phyloP scores from a whole-genome alignment of 768 basidiomycete genomes.

The Clavaria fumosa region DNA sequence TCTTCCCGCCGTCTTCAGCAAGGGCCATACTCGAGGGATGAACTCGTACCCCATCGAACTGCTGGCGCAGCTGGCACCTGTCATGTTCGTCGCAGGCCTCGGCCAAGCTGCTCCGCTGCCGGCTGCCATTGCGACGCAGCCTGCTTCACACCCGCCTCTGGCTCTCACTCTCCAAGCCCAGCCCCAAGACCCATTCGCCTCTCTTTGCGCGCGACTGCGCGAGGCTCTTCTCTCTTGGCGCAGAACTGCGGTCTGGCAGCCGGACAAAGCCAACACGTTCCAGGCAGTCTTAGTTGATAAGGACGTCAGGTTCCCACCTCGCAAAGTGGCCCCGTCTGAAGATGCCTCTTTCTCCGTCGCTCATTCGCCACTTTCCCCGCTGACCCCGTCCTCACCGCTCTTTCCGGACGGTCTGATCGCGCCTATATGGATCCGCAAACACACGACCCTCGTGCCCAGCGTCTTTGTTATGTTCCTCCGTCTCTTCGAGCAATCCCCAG shows the following conservation, averaged over 20 bases:
- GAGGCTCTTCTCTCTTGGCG: constrained; percentile 51
- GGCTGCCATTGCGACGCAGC: constrained; percentile 11
- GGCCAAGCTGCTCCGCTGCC: constrained; percentile 23
- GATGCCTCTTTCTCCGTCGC: constrained; percentile 39
- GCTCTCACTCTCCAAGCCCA: constrained; percentile 13
- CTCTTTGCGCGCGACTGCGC: constrained; percentile 46
- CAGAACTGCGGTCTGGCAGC: constrained; percentile 55
- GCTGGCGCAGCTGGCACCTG: constrained; percentile 74
- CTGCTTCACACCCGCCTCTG: constrained; percentile 12
- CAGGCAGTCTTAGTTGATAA: constrained; percentile 77
- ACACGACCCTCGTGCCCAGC: constrained; percentile 78
- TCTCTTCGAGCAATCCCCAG: constrained; percentile 50
- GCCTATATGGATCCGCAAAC: constrained; percentile 96
- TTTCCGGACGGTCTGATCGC: constrained; percentile 94
- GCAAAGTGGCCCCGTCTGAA: constrained; percentile 52
- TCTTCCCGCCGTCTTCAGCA: too few species aligned
- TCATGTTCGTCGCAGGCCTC: constrained; percentile 91
- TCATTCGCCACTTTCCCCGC: constrained; percentile 89
- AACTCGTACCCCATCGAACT: constrained; percentile 89
- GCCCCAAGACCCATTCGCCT: constrained; percentile 42
- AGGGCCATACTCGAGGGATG: too few species aligned
- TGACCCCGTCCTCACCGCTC: constrained; percentile 76
- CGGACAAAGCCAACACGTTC: constrained; percentile 59
- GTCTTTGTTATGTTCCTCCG: constrained; percentile 88
- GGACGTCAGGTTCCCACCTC: constrained; percentile 72